A percentile compares a stretch with the other conserved stretches of the same genome.
Conservation (phyloP, 2,329 filamentous ascomycete genomes). For the Alternaria gansuensis region DNA sequence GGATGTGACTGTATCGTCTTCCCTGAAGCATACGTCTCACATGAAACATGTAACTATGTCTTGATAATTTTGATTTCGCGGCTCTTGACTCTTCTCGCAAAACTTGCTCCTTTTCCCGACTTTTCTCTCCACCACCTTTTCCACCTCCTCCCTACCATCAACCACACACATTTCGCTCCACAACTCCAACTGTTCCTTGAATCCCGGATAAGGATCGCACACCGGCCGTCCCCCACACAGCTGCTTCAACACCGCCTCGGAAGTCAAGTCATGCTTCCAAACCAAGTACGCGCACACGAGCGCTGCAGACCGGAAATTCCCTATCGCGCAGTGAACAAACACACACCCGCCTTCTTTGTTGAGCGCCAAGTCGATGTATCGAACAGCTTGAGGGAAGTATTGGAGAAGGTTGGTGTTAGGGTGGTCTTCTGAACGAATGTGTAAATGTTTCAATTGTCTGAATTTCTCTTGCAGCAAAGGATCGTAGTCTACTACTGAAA, state of each 20-base stretch:
- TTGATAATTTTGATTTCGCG: not conserved
- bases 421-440: slow-evolving; percentile 46
- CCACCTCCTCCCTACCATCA: slow-evolving; percentile 19
- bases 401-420: slow-evolving; percentile 45
- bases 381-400: slow-evolving; percentile 33
- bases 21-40: too few relatives aligned
- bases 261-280: slow-evolving; percentile 36
- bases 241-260: slow-evolving; percentile 35
- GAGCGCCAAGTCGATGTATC: slow-evolving; percentile 41
- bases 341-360: slow-evolving; percentile 27
- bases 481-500: slow-evolving; percentile 48
- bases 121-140: slow-evolving; percentile 4
- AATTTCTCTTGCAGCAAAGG: slow-evolving; percentile 39
- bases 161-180: slow-evolving; percentile 43
- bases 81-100: not conserved
- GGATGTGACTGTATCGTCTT: not conserved
- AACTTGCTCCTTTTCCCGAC: not conserved
- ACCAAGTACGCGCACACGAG: slow-evolving; percentile 48
- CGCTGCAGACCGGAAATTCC: slow-evolving; percentile 46
- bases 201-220: slow-evolving; percentile 48
- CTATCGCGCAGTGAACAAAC: slow-evolving; percentile 51
- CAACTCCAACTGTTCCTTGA: slow-evolving; percentile 47
- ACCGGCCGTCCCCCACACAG: slow-evolving; percentile 47
- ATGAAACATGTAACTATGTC: not conserved
- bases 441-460: slow-evolving; percentile 41